Evolutionary conservation across 1,139 yeast genomes (phyloP).

Genomic region (Yamadazyma spencermartinsiae): DNA sequence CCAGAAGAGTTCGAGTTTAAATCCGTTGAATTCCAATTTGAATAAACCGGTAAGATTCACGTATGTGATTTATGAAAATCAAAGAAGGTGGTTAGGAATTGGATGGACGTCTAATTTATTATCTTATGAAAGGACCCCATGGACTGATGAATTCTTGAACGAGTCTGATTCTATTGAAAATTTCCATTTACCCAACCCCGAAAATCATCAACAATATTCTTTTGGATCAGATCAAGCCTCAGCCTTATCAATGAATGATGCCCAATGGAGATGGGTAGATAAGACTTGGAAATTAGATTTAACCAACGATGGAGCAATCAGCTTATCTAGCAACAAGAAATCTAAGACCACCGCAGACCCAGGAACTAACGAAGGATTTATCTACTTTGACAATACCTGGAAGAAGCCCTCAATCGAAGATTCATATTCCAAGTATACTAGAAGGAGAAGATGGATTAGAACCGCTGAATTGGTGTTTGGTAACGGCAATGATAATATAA

Average conservation of each 20-base stretch:
- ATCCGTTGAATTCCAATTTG: conserved; percentile 19
- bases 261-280: conserved; percentile 95
- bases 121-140: conserved; percentile 90
- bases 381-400: conserved; percentile 93
- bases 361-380: conserved; percentile 75
- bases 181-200: conserved; percentile 77
- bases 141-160: conserved; percentile 95
- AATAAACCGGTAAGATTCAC: conserved; percentile 79
- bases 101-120: conserved; percentile 95
- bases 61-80: conserved; percentile 92
- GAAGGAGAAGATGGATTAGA: conserved; percentile 94
- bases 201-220: conserved; percentile 28
- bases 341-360: conserved; percentile 78
- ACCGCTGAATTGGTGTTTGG: conserved; percentile 79
- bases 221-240: conserved; percentile 17
- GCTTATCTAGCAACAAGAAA: conserved; percentile 62
- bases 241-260: conserved; percentile 25
- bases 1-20: conserved; percentile 47
- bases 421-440: conserved; percentile 83
- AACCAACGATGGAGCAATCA: conserved; percentile 84
- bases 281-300: conserved; percentile 87
- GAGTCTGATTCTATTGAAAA: conserved; percentile 76
- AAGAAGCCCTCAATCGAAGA: conserved; percentile 87
- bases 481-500: conserved; percentile 12
- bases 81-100: conserved; percentile 95